A percentile compares a stretch with the other conserved stretches of the same genome.
Evolutionary conservation across 163 green algal genomes (phyloP).

Genomic region (Chlamydomonas reinhardtii): DNA sequence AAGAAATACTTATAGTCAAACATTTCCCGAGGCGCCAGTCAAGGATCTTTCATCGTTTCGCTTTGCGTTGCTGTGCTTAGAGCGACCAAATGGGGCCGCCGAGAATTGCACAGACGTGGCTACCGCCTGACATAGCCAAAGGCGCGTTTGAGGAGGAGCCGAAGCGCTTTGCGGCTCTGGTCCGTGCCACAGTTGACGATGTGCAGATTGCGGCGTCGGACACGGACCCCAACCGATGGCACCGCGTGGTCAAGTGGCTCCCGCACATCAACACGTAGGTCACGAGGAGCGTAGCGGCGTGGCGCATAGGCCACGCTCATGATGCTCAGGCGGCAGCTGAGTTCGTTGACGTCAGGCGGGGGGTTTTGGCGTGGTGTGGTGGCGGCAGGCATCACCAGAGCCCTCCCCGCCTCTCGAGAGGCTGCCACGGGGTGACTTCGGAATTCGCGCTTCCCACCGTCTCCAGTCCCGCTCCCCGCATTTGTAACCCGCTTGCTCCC

Average conservation of each 20-base stretch:
- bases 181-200: not conserved
- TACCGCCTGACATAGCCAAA: conserved; percentile 13
- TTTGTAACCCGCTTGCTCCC: too few relatives aligned
- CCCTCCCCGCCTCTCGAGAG: not conserved
- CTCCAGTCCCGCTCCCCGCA: too few relatives aligned
- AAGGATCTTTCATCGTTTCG: not conserved
- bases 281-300: not conserved
- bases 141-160: conserved; percentile 5
- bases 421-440: too few relatives aligned
- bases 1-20: not conserved
- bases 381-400: not conserved
- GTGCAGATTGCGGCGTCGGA: not conserved
- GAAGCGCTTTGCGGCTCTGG: conserved; percentile 18
- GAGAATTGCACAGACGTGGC: conserved; percentile 23
- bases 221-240: conserved; percentile 13
- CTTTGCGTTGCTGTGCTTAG: not conserved
- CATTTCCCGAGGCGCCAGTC: not conserved
- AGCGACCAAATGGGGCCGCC: not conserved
- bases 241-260: conserved; percentile 21
- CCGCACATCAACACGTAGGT: conserved; percentile 28
- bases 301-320: too few relatives aligned
- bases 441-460: too few relatives aligned
- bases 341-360: too few relatives aligned
- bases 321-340: too few relatives aligned
- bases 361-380: too few relatives aligned